Evolutionary conservation across 768 basidiomycete genomes (phyloP).

Genomic region (Suillus hirtellus): DNA sequence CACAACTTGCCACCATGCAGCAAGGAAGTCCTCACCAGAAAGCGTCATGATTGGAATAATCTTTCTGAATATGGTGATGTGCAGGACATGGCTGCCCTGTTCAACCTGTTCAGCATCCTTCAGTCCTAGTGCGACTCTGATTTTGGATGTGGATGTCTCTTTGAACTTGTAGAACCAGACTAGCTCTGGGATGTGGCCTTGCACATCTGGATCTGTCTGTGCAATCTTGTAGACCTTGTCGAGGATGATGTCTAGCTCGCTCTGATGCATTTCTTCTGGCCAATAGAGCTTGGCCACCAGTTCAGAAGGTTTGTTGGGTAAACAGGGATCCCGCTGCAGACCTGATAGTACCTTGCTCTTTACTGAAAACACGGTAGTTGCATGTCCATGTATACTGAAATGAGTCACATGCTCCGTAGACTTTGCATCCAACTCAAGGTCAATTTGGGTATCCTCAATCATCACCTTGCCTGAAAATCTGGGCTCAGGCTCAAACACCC

Average conservation of each 20-base stretch:
- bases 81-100: constrained; percentile 11
- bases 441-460: not conserved
- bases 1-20: constrained; percentile 10
- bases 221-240: not conserved
- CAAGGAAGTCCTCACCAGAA: not conserved
- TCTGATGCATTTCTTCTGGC: not conserved
- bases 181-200: not conserved
- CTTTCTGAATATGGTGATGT: constrained; percentile 2
- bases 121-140: not conserved
- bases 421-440: not conserved
- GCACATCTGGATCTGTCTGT: too few relatives aligned
- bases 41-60: constrained; percentile 7
- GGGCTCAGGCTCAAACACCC: not conserved
- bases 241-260: not conserved
- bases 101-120: not conserved
- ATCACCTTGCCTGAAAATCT: not conserved
- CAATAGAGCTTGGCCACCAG: not conserved
- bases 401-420: constrained; percentile 1
- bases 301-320: not conserved
- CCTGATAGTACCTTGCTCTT: not conserved
- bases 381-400: constrained; percentile 10
- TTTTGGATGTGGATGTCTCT: not conserved
- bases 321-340: not conserved
- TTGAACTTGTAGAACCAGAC: not conserved
- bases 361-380: constrained; percentile 10